Base-by-base conservation (phyloP, 2,329 filamentous ascomycete genomes). In the Colletotrichum kahawae region DNA sequence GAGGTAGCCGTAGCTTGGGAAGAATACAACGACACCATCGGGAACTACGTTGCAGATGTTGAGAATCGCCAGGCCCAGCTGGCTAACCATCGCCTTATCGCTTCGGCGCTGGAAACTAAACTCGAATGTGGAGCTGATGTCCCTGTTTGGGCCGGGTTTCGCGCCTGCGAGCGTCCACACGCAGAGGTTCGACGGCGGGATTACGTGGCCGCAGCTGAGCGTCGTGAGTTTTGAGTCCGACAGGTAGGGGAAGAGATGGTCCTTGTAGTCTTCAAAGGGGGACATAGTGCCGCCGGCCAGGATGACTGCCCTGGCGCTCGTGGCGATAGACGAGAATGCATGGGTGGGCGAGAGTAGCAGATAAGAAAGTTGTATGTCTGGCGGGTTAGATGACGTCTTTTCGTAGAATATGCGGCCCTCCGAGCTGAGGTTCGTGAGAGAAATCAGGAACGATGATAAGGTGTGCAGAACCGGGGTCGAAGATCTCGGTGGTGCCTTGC, bases 221-320 rank as follows among this genome's bases (percentile, higher is more conserved):
- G 95, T 98, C 12, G 90, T 93, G 59, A 98, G 90, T 71, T 91
- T 91, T 0, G 87, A 84, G 1, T 88, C 78, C 0, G 90, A 82
- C 0, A 98, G 83, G 64, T 94, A 93, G 0, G 96, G 94, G 77
- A 99, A 97, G 0, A 99, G 88, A 79, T 98, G 95, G 5, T 93
- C 90, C 43, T 90, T 92, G 84, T 98, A 99, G 84, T 98, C 97
- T 29, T 93, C 91, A 87, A 98, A 98, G 0, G 97, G 97, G 4
- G 97, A 98, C 97, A 99, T 98, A 31, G 97, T 99, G 27, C 97
- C 97, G 73, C 97, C 97, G 0, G 96, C 97, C 5, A 99, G 87
- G 56, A 99, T 93, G 5, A 99, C 94, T 3, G 96, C 95, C 73
- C 95, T 90, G 1, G 97, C 95, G 76, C 94, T 92, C 34, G 95